Conservation (phyloP, 1,284 basidiomycete species). For the Cutaneotrichosporon cavernicola region DNA sequence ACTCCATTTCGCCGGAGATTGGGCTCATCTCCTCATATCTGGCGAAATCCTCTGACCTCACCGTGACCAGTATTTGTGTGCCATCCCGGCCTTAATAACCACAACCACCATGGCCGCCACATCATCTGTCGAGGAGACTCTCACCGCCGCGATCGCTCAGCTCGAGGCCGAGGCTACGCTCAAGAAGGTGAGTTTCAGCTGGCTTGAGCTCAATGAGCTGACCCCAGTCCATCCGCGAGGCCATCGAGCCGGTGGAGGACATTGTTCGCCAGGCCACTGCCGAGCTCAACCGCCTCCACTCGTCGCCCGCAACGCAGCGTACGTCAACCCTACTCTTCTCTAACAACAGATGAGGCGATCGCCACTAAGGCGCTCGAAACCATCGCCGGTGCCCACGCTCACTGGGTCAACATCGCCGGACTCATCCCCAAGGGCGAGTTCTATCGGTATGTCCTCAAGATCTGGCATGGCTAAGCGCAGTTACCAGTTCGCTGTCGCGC, state of each 20-base stretch:
- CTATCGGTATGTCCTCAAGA: constrained; percentile 36
- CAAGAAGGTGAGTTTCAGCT: constrained; percentile 42
- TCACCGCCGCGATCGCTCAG: constrained; percentile 41
- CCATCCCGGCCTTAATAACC: neutral
- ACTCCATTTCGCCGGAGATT: neutral
- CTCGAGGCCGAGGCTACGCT: constrained; percentile 49
- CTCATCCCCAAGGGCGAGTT: constrained; percentile 51
- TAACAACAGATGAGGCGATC: constrained; percentile 40
- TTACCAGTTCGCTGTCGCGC: constrained; percentile 46
- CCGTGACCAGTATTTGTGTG: neutral
- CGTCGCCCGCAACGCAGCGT: constrained; percentile 43
- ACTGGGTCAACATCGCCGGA: constrained; percentile 42
- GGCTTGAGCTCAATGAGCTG: neutral
- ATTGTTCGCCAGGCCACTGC: constrained; percentile 41
- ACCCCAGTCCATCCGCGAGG: constrained; percentile 45
- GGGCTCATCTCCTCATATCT: neutral
- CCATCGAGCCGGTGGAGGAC: constrained; percentile 50
- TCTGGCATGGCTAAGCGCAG: constrained; percentile 26
- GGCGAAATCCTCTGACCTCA: neutral
- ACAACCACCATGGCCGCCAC: constrained; percentile 16
- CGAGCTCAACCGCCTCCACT: constrained; percentile 50
- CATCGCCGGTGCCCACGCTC: constrained; percentile 31
- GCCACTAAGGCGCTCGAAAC: constrained; percentile 41
- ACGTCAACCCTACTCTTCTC: constrained; percentile 16
- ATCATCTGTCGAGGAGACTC: constrained; percentile 30